Evolutionary conservation across 768 basidiomycete species (phyloP), one percentile per base, ranked within the genome.

Genomic region (Boletus barrowsii): DNA sequence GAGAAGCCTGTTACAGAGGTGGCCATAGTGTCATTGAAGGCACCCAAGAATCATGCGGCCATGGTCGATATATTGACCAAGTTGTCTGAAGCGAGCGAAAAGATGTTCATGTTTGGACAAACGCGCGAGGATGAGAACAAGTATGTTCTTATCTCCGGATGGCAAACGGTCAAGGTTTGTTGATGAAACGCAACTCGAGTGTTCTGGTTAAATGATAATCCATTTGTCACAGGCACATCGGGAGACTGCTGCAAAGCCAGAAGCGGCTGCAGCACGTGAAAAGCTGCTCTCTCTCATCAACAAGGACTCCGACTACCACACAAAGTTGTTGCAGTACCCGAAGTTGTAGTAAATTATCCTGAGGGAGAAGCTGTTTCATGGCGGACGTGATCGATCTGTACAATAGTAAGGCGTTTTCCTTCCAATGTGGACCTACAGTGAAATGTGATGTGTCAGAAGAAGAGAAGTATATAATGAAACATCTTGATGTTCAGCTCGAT

Each of bases 111-210:
- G 10, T 70, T 57, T 24, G 68, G 67, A 29, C 45, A 57, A 36
- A 50, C 56, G 13, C 53, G 46, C 20, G 58, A 62, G 47, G 60
- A 68, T 10, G 49, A 59, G 36, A 68, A 56, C 57, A 59, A 56
- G 39, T 58, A 58, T 40, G 0, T 66, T 33, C 6, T 60, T 7
- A 17, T 70, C 14, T 22, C 49, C 2, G 67, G 69, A 10, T 68
- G 67, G 69, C 9, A 26, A 5, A 42, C 55, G 3, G 51, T 67
- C 4, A 59, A 70, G 67, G 69, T 68, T 39, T 11, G 67, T 49
- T 14, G 15, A 33, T 8, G 10, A 11, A 5, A 36, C 11, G 5
- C 8, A 29, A 46, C 29, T 11, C 9, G 33, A 17, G 24, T n/a
- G 24, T 36, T 14, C 17, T 1, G 3, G 14, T 47, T 8, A 8